Conservation (phyloP, 108 stramenopile species). For the Schizochytrium sp. region DNA sequence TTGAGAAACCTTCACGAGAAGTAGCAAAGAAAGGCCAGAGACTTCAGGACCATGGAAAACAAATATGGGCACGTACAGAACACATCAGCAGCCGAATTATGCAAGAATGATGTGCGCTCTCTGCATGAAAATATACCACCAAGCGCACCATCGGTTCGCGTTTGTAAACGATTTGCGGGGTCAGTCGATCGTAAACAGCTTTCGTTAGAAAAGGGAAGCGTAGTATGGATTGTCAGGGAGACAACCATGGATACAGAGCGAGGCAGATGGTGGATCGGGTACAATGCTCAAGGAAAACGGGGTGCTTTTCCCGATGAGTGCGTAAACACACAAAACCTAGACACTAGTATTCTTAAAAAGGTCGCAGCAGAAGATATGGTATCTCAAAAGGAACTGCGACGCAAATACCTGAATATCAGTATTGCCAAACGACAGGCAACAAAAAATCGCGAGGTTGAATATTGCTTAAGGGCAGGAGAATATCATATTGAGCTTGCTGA, state of each 20-base stretch:
- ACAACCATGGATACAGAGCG: not conserved
- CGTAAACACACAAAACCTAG: not conserved
- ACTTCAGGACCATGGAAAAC: too few species aligned
- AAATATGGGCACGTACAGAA: too few species aligned
- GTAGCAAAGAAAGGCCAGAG: too few species aligned
- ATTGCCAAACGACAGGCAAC: too few species aligned
- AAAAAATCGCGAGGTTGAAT: too few species aligned
- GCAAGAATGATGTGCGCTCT: too few species aligned
- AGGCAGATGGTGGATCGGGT: constrained; percentile 46
- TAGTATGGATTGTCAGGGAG: not conserved
- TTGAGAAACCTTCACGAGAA: too few species aligned
- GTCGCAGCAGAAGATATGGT: not conserved
- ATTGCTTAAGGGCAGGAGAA: too few species aligned
- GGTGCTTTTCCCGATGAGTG: constrained; percentile 36
- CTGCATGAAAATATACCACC: not conserved
- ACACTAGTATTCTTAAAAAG: not conserved
- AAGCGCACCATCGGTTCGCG: not conserved
- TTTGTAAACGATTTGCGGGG: not conserved
- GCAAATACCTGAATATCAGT: too few species aligned
- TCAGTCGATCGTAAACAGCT: not conserved
- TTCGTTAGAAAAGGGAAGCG: not conserved
- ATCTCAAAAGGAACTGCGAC: too few species aligned
- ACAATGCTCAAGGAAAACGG: not conserved
- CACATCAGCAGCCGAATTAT: too few species aligned
- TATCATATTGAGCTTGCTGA: too few species aligned